Evolutionary conservation across 805 yeast species (phyloP).

Genomic region (Debaryomyces tyrocola): DNA sequence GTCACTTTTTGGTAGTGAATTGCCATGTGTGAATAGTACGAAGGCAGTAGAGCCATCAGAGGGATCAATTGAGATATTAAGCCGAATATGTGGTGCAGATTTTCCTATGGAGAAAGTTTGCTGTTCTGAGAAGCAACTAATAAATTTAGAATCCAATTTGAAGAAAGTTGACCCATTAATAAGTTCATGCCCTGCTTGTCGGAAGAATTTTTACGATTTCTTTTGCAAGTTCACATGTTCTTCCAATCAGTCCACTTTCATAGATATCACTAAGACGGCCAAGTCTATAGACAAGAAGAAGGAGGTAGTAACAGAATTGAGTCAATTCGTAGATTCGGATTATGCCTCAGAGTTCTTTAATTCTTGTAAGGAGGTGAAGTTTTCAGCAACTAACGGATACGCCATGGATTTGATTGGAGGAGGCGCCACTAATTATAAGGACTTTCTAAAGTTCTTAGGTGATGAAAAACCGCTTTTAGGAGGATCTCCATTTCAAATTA

Average conservation of each 20-base stretch:
- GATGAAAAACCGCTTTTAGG: conserved; percentile 93
- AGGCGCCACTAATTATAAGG: conserved; percentile 76
- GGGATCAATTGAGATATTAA: conserved; percentile 46
- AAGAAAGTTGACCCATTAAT: conserved; percentile 42
- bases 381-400: conserved; percentile 90
- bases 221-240: conserved; percentile 92
- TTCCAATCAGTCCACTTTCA: conserved; percentile 73
- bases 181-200: conserved; percentile 81
- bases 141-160: conserved; percentile 52
- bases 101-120: conserved; percentile 62
- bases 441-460: conserved; percentile 84
- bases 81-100: conserved; percentile 69
- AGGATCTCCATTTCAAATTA: conserved; percentile 94
- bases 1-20: conserved; percentile 69
- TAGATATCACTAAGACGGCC: conserved; percentile 60
- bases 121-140: conserved; percentile 67
- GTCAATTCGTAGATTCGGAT: conserved; percentile 55
- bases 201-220: conserved; percentile 76
- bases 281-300: conserved; percentile 49
- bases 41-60: conserved; percentile 48
- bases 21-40: conserved; percentile 72
- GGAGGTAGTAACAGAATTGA: conserved; percentile 69
- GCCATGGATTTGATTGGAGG: conserved; percentile 98
- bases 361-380: conserved; percentile 86
- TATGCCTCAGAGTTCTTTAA: conserved; percentile 71